A percentile compares a stretch with the other conserved stretches of the same genome.
phyloP scores from a whole-genome alignment of 2,329 filamentous ascomycete species.

The Epichloe baconii region DNA sequence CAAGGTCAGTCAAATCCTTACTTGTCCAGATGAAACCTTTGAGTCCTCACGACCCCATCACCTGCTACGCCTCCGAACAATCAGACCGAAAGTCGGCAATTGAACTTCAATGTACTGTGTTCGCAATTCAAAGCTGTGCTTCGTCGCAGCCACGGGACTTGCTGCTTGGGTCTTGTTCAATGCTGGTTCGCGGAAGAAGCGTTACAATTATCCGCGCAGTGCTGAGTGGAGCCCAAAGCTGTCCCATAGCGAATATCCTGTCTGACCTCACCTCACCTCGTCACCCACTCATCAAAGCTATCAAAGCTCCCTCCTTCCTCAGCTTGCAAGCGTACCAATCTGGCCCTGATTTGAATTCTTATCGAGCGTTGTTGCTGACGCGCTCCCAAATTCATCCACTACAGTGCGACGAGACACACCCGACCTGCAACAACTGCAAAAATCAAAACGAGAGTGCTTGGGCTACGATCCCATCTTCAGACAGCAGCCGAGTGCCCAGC shows the following conservation, averaged over 20 bases:
- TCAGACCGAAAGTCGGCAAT: too few species aligned
- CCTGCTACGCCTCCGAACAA: too few species aligned
- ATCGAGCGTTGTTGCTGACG: slow-evolving; percentile 6
- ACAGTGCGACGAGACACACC: slow-evolving; percentile 92
- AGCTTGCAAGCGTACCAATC: neutral
- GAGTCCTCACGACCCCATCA: too few species aligned
- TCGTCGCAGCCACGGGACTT: too few species aligned
- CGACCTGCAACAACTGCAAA: slow-evolving; percentile 82
- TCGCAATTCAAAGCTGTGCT: too few species aligned
- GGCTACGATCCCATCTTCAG: slow-evolving; percentile 85
- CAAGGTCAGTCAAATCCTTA: slow-evolving; percentile 34
- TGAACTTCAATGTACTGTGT: too few species aligned
- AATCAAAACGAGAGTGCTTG: slow-evolving; percentile 75
- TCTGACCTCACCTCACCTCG: neutral
- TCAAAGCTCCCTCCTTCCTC: neutral
- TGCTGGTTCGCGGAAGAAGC: neutral
- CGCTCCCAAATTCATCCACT: neutral
- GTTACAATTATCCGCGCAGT: slow-evolving; percentile 2
- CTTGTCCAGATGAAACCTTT: slow-evolving; percentile 6
- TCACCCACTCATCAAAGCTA: neutral
- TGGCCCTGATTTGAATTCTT: neutral
- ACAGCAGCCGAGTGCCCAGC: slow-evolving; percentile 58
- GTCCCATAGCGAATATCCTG: neutral
- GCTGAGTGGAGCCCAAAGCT: slow-evolving; percentile 1
- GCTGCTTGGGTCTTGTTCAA: too few species aligned